Evolutionary conservation across 192 early-diverging fungal species (phyloP), one percentile per base, ranked within the genome.

Genomic region (Paraglomus brasilianum): DNA sequence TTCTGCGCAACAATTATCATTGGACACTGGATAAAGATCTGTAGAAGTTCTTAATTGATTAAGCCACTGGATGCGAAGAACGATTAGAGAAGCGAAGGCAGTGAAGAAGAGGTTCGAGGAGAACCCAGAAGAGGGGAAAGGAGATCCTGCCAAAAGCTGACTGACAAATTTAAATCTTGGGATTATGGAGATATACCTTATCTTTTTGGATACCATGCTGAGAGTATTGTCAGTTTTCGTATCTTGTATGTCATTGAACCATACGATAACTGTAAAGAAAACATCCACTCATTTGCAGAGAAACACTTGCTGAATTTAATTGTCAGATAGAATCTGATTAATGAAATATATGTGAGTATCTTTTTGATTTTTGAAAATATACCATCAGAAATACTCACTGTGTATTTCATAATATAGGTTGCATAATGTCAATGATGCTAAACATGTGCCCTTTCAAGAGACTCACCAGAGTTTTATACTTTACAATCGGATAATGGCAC

Each of bases 131-230:
- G 30, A 1, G 36, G 56, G 30, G 5, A 58, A 40, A 58, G 56
- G 56, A 58, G 56, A 58, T n/a, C 30, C 56, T 58, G 56, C 36
- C 5, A 58, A 3, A 30, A 62, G 9, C 24, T 62, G 7, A 44
- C 36, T 62, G 59, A 62, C 22, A 62, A 62, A 62, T 62, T 62
- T 44, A 62, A 62, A 30, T 45, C 14, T 62, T 62, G 43, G 59
- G 19, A 62, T 62, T 62, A 62, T 58, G 36, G 56, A 58, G 56
- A 58, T 5, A 58, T 38, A 40, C 56, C 56, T 40, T 58, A 58
- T 58, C 56, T 58, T 58, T 58, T 58, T 58, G 56, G 36, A 58
- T 58, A 58, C 56, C 41, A 58, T 62, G 59, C 59, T n/a, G 21
- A 62, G 17, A 44, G 1, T 62, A 44, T 5, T 62, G 59, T 62